Percentiles rank a stretch among this genome's conserved stretches.
These are phyloP conservation scores for Trichoderma sp. DNA, from an alignment of 2,329 filamentous ascomycete species.

Conservation along the genomic window DNA sequence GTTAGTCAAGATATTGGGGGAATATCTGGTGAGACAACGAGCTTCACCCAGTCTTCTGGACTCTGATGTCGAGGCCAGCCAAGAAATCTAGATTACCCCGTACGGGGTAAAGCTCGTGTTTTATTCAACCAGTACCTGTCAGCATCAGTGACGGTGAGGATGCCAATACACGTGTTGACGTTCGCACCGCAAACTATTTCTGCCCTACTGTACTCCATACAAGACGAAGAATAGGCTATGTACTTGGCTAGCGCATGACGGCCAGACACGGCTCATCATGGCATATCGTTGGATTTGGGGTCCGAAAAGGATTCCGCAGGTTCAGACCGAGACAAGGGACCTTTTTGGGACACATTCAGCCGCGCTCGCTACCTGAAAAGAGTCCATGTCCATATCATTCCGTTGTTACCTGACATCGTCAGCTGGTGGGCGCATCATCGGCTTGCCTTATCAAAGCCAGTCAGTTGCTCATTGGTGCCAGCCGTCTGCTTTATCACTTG, in stretches of 20 bases:
- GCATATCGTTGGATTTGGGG: neutral
- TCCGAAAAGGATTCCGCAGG: neutral
- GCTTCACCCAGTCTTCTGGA: neutral
- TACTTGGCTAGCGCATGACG: neutral
- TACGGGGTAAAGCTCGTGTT: neutral
- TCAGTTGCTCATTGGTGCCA: neutral
- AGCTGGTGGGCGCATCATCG: neutral
- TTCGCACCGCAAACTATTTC: neutral
- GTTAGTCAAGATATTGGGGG: conserved; percentile 18
- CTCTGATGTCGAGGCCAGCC: neutral
- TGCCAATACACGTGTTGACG: neutral
- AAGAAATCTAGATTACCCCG: conserved; percentile 4
- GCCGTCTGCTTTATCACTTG: neutral
- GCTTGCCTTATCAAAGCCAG: neutral
- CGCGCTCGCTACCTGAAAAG: neutral
- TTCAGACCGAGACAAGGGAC: neutral
- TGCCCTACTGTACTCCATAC: neutral
- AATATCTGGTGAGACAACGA: conserved; percentile 10
- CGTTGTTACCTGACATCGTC: neutral
- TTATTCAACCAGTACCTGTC: neutral
- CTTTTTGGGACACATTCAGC: neutral
- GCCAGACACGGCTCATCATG: conserved; percentile 4
- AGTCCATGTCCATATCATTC: neutral
- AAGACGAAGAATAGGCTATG: neutral
- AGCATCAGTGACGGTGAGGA: neutral